Evolutionary conservation across 2,329 filamentous ascomycete genomes (phyloP).

Genomic region (Ustulina deusta): DNA sequence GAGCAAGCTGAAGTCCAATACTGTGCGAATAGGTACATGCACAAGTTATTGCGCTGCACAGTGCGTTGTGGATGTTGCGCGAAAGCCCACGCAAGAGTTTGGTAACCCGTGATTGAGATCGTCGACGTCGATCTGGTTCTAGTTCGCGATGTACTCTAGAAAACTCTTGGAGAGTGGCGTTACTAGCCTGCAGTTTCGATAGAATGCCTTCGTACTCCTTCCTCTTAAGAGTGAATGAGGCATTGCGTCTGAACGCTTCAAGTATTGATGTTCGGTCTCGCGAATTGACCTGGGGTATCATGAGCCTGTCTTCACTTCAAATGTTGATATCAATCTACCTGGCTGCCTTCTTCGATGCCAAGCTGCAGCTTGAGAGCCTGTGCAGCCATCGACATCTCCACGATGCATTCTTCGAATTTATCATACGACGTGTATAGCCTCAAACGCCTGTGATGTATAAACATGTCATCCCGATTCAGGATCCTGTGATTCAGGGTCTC

Average conservation of each 20-base stretch:
- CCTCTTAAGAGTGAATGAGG: slow-evolving; percentile 5
- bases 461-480: background rate
- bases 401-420: background rate
- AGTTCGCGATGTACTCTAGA: background rate
- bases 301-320: background rate
- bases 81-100: slow-evolving; percentile 17
- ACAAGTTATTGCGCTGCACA: slow-evolving; percentile 5
- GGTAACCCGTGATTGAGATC: slow-evolving; percentile 15
- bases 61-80: slow-evolving; percentile 10
- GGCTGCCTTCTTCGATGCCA: slow-evolving; percentile 11
- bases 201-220: slow-evolving; percentile 18
- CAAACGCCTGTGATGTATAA: slow-evolving; percentile 5
- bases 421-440: slow-evolving; percentile 16
- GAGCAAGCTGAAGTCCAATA: slow-evolving; percentile 21
- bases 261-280: slow-evolving; percentile 13
- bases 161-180: slow-evolving; percentile 4
- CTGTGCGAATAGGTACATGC: slow-evolving; percentile 8
- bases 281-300: background rate
- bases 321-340: background rate
- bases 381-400: background rate
- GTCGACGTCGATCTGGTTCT: slow-evolving; percentile 5
- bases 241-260: slow-evolving; percentile 1
- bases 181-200: slow-evolving; percentile 7
- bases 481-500: background rate
- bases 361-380: slow-evolving; percentile 8